Evolutionary conservation across 75 land plant species (phyloP).

Genomic region (Pinus taeda): DNA sequence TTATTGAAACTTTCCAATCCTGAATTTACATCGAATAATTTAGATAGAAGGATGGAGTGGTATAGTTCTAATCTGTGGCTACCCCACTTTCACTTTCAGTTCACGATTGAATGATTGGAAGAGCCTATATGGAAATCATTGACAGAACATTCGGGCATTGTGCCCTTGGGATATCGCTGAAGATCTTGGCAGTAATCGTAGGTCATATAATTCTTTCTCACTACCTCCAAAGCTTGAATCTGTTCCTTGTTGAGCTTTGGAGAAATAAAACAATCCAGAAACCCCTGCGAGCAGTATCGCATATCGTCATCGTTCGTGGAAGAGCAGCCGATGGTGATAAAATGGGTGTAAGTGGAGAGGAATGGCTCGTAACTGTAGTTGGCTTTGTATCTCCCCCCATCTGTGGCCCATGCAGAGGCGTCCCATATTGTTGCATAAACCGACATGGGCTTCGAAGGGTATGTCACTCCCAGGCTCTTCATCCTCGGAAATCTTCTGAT

Average conservation of each 20-base stretch:
- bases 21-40: no score
- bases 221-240: slow-evolving; percentile 15
- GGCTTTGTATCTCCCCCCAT: slow-evolving; percentile 39
- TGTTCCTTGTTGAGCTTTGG: slow-evolving; percentile 16
- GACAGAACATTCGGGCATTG: slow-evolving; percentile 25
- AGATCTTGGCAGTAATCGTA: slow-evolving; percentile 40
- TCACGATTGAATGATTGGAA: no score
- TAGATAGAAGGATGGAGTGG: no score
- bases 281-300: not conserved
- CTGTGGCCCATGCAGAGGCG: slow-evolving; percentile 50
- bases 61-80: no score
- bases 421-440: slow-evolving; percentile 56
- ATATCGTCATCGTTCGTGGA: not conserved
- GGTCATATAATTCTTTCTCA: slow-evolving; percentile 18
- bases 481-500: not conserved
- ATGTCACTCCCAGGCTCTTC: not conserved
- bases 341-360: slow-evolving; percentile 27
- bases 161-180: slow-evolving; percentile 23
- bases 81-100: no score
- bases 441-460: slow-evolving; percentile 20
- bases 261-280: not conserved
- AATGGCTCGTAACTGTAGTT: slow-evolving; percentile 38
- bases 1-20: no score
- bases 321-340: slow-evolving; percentile 33
- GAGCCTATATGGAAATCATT: not conserved